Percentiles rank a stretch among this genome's conserved stretches.
Conservation (phyloP, 805 yeast genomes). For the Lipomyces lipofer region DNA sequence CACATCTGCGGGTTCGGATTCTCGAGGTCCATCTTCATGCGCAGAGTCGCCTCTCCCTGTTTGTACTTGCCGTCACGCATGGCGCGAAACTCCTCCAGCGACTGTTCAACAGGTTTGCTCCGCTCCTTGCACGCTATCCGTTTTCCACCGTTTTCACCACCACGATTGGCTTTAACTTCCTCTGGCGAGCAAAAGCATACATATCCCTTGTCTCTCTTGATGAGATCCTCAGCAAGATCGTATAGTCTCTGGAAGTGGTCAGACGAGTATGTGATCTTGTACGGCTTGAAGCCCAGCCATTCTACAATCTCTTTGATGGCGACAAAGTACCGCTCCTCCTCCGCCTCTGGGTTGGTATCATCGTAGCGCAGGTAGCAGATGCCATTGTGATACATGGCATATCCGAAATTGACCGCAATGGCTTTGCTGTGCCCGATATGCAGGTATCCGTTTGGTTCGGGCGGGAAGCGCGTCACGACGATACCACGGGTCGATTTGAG, state of each 20-base stretch:
- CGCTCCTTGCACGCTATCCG: constrained; percentile 83
- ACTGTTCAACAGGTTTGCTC: constrained; percentile 66
- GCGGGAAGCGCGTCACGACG: constrained; percentile 95
- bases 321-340: constrained; percentile 85
- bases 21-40: constrained; percentile 91
- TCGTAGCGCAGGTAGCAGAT: constrained; percentile 90
- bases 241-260: constrained; percentile 92
- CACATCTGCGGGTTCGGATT: constrained; percentile 99
- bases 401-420: constrained; percentile 97
- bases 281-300: constrained; percentile 95
- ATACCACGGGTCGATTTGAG: constrained; percentile 73
- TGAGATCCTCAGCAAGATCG: constrained; percentile 81
- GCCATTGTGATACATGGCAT: constrained; percentile 83
- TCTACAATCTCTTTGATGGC: constrained; percentile 79
- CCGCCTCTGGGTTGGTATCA: constrained; percentile 99
- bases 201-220: constrained; percentile 71
- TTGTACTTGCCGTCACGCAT: constrained; percentile 89
- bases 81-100: constrained; percentile 75
- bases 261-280: constrained; percentile 92
- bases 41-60: constrained; percentile 89
- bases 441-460: constrained; percentile 96
- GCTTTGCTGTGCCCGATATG: constrained; percentile 99
- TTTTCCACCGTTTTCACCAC: constrained; percentile 86
- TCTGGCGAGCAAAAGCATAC: constrained; percentile 93
- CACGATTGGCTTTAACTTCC: constrained; percentile 86